Conservation (phyloP, 2,329 filamentous ascomycete genomes). For the Xylaria digitata region DNA sequence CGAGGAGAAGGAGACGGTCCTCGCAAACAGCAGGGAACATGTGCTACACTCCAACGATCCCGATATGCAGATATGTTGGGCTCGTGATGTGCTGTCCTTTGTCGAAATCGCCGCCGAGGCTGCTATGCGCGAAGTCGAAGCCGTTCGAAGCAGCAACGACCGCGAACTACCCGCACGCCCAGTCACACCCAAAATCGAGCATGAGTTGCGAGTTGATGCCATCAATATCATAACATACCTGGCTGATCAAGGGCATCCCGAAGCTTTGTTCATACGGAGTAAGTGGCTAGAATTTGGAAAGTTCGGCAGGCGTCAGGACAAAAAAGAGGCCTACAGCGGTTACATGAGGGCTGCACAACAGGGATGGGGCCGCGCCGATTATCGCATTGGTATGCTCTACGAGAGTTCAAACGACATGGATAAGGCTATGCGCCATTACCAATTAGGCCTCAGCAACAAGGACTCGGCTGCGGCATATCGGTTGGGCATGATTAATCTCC, state of each 20-base stretch:
- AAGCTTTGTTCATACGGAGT: conserved; percentile 91
- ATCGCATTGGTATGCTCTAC: conserved; percentile 98
- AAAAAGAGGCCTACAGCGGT: conserved; percentile 90
- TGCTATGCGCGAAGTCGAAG: conserved; percentile 70
- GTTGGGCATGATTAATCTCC: conserved; percentile 95
- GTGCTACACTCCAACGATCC: conserved; percentile 95
- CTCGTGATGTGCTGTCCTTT: conserved; percentile 89
- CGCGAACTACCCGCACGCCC: conserved; percentile 66
- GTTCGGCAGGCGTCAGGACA: conserved; percentile 89
- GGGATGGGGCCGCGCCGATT: conserved; percentile 89
- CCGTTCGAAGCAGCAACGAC: conserved; percentile 49
- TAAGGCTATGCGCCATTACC: conserved; percentile 92
- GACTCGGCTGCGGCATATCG: conserved; percentile 91
- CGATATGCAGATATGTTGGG: conserved; percentile 96
- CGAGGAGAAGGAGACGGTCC: conserved; percentile 89
- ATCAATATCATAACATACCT: conserved; percentile 92
- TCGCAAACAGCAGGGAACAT: conserved; percentile 84
- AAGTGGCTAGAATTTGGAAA: conserved; percentile 99
- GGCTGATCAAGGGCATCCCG: conserved; percentile 90
- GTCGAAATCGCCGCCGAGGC: conserved; percentile 86
- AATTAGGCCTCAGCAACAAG: conserved; percentile 78
- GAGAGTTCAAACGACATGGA: conserved; percentile 93
- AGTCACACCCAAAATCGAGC: conserved; percentile 86
- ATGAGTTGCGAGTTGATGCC: conserved; percentile 87
- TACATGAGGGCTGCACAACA: conserved; percentile 88